Evolutionary conservation across 2,329 filamentous ascomycete species (phyloP).

Genomic region (Cytospora mali): DNA sequence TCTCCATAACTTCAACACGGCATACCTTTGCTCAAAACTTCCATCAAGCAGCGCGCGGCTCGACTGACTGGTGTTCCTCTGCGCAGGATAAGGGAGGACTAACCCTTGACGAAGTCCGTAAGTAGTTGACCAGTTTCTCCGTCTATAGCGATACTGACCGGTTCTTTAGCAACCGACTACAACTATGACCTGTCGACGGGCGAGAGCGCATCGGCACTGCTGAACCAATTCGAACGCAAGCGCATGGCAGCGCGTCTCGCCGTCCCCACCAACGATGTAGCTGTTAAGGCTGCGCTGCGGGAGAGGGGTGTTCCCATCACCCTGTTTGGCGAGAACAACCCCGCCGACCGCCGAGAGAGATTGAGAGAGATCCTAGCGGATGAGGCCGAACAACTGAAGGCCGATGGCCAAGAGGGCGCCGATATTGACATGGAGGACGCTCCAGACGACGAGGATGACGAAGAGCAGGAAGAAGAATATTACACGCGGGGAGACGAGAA

Average conservation of each 20-base stretch:
- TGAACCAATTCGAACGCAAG: conserved; percentile 89
- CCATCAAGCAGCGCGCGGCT: conserved; percentile 30
- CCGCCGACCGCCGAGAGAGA: conserved; percentile 79
- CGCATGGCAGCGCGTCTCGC: conserved; percentile 84
- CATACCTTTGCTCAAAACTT: conserved; percentile 30
- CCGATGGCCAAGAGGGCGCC: conserved; percentile 50
- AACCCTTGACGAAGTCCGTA: conserved; percentile 53
- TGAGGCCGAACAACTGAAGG: conserved; percentile 64
- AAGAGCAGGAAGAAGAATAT: conserved; percentile 87
- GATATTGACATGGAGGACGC: conserved; percentile 66
- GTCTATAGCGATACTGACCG: conserved; percentile 20
- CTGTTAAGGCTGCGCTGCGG: conserved; percentile 78
- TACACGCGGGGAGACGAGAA: conserved; percentile 82
- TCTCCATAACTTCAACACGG: conserved; percentile 18
- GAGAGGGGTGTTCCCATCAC: conserved; percentile 93
- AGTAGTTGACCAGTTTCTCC: conserved; percentile 24
- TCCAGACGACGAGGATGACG: conserved; percentile 60
- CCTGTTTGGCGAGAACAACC: conserved; percentile 84
- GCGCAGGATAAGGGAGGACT: conserved; percentile 43
- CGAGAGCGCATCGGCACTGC: conserved; percentile 81
- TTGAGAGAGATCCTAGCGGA: conserved; percentile 79
- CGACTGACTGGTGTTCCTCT: conserved; percentile 33
- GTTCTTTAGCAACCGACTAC: conserved; percentile 59
- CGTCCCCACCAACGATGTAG: conserved; percentile 90
- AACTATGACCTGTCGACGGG: conserved; percentile 80